phyloP scores from a whole-genome alignment of 202 grass and related monocot species.

The Digitaria exilis region DNA sequence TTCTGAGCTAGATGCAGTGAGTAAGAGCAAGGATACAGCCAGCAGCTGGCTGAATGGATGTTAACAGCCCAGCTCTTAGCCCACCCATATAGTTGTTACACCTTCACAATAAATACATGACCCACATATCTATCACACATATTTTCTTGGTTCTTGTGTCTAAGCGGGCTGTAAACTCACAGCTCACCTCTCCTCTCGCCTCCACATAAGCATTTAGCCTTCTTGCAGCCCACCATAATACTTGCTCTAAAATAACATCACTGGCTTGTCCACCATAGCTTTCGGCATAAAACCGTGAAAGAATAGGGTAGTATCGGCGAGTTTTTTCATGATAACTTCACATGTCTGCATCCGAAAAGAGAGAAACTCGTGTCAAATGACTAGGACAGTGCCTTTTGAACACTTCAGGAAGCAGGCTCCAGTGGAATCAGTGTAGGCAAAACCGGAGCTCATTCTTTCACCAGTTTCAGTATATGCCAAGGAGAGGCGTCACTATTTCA shows the following conservation, averaged over 20 bases:
- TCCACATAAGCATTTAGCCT: too few relatives aligned
- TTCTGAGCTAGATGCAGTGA: not conserved
- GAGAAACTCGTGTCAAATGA: not conserved
- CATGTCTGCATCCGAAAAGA: not conserved
- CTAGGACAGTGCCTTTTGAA: not conserved
- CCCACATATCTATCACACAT: too few relatives aligned
- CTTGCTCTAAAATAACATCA: too few relatives aligned
- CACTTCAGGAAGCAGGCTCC: not conserved
- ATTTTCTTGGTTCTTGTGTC: too few relatives aligned
- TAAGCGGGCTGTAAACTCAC: too few relatives aligned
- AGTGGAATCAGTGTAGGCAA: not conserved
- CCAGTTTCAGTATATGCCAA: not conserved
- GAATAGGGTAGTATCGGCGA: not conserved
- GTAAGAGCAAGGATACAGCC: too few relatives aligned
- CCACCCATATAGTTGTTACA: too few relatives aligned
- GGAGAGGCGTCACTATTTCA: not conserved
- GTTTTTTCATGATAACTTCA: not conserved
- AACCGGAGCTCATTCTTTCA: not conserved
- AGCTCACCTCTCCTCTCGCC: too few relatives aligned
- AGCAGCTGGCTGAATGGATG: too few relatives aligned
- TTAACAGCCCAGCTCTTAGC: too few relatives aligned
- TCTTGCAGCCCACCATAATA: too few relatives aligned
- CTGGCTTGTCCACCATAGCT: not conserved
- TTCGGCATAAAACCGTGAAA: slow-evolving; percentile 12
- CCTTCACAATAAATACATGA: too few relatives aligned